Evolutionary conservation across 306 rosid genomes (phyloP).

Genomic region (Rubus idaeus): DNA sequence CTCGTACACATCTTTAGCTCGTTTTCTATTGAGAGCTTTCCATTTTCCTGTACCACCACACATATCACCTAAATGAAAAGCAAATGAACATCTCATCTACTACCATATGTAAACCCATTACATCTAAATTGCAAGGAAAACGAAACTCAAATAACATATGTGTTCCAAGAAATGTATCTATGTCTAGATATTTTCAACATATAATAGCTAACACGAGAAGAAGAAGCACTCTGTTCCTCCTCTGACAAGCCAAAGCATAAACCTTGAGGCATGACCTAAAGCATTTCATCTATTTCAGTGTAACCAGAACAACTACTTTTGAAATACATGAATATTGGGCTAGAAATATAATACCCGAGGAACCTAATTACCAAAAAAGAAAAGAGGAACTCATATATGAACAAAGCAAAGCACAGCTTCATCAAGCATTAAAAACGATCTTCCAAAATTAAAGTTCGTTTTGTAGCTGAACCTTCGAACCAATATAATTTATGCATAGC

Average conservation of each 20-base stretch:
- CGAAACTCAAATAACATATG: neutral
- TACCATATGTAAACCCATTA: neutral
- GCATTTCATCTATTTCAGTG: too few species aligned
- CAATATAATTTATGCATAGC: neutral
- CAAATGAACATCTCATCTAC: constrained; percentile 30
- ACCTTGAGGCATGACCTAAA: neutral
- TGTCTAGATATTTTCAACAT: neutral
- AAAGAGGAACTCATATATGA: neutral
- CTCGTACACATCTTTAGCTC: constrained; percentile 90
- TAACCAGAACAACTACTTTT: neutral
- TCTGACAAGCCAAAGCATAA: neutral
- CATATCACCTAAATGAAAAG: constrained; percentile 83
- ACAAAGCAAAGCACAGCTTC: neutral
- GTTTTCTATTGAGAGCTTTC: constrained; percentile 96
- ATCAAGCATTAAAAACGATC: neutral
- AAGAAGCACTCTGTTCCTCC: neutral
- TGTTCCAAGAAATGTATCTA: neutral
- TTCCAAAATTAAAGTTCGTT: neutral
- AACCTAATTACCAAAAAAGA: neutral
- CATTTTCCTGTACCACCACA: constrained; percentile 99
- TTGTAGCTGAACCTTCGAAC: neutral
- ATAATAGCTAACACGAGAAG: neutral
- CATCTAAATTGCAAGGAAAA: neutral
- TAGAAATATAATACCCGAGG: too few species aligned
- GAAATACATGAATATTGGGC: too few species aligned